A percentile compares a stretch with the other conserved stretches of the same genome.
phyloP scores from a whole-genome alignment of 1,284 basidiomycete species.

The Microbotryum silenes-acaulis region DNA sequence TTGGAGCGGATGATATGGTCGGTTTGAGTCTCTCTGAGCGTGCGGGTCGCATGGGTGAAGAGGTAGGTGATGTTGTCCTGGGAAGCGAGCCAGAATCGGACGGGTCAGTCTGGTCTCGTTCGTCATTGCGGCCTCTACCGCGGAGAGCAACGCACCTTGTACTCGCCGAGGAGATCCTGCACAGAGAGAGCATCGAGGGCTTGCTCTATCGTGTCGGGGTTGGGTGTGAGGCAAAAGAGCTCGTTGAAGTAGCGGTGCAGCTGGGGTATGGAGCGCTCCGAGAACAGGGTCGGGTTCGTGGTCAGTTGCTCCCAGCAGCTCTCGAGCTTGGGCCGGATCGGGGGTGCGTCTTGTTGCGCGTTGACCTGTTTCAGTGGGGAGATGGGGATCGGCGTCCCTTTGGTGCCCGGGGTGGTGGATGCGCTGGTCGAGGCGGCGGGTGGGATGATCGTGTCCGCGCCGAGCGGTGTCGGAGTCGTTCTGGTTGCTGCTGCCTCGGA shows the following conservation, averaged over 20 bases:
- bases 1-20: slow-evolving; percentile 20
- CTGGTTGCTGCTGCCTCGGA: no score
- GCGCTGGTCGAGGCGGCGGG: neutral
- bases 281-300: slow-evolving; percentile 11
- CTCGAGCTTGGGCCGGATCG: slow-evolving; percentile 7
- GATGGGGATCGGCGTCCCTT: neutral
- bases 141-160: slow-evolving; percentile 9
- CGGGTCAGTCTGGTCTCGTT: no score
- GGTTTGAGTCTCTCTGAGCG: slow-evolving; percentile 20
- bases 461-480: no score
- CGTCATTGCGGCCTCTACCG: neutral
- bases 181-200: slow-evolving; percentile 10
- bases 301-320: slow-evolving; percentile 15
- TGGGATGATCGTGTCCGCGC: no score
- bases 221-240: slow-evolving; percentile 30
- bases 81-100: neutral
- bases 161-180: slow-evolving; percentile 15
- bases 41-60: slow-evolving; percentile 26
- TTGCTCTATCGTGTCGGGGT: neutral
- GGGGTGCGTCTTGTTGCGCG: neutral
- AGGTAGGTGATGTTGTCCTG: slow-evolving; percentile 32
- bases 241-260: slow-evolving; percentile 26
- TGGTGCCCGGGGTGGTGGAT: neutral
- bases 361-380: slow-evolving; percentile 30
- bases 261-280: neutral